phyloP scores from a whole-genome alignment of 1,139 yeast species.

The Sugiyamaella xylanicola region DNA sequence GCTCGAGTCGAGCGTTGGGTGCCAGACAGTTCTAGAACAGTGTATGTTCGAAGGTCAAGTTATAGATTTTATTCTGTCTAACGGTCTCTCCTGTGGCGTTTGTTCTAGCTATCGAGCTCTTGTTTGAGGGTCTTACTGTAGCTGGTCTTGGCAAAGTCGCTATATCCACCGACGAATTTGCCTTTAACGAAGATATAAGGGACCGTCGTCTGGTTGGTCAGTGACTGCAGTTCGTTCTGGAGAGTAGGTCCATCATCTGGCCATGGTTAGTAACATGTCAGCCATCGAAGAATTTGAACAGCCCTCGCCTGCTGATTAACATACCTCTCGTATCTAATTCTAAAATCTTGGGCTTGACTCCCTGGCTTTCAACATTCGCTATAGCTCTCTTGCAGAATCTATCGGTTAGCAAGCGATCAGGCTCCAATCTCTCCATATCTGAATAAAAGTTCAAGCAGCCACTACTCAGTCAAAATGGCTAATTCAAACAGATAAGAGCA shows the following conservation, averaged over 20 bases:
- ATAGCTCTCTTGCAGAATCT: slow-evolving; percentile 20
- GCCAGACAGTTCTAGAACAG: neutral
- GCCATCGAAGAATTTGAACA: neutral
- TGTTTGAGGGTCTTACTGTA: slow-evolving; percentile 19
- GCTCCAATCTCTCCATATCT: no score
- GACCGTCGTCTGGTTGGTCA: slow-evolving; percentile 29
- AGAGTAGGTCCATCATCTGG: slow-evolving; percentile 25
- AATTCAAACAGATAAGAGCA: no score
- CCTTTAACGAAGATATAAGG: slow-evolving; percentile 30
- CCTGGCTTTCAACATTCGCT: slow-evolving; percentile 20
- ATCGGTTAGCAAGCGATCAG: neutral
- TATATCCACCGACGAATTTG: slow-evolving; percentile 30
- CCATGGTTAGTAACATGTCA: neutral
- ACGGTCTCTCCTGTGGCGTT: neutral
- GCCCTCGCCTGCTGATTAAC: no score
- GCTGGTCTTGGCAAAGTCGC: slow-evolving; percentile 17
- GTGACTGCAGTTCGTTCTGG: slow-evolving; percentile 24
- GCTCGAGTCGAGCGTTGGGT: no score
- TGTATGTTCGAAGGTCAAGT: neutral
- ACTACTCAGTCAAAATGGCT: no score
- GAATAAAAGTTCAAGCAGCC: neutral
- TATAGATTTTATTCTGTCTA: neutral
- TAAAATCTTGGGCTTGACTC: slow-evolving; percentile 30
- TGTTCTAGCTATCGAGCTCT: slow-evolving; percentile 4
- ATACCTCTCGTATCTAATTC: slow-evolving; percentile 31